Evolutionary conservation across 2,329 filamentous ascomycete genomes (phyloP).

Genomic region (Aspergillus eucalypticola): DNA sequence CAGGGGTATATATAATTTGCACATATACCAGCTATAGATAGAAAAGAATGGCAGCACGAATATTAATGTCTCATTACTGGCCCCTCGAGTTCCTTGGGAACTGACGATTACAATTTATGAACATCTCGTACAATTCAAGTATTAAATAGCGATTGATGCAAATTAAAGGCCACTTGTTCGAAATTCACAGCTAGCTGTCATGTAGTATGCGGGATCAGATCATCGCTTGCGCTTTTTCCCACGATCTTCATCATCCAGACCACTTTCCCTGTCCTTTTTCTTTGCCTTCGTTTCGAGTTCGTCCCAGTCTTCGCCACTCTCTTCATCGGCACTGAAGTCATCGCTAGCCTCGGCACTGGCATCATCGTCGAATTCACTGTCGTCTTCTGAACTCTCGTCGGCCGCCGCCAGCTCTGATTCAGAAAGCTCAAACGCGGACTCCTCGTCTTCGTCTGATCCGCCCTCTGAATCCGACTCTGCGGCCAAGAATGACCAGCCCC

Average conservation of each 20-base stretch:
- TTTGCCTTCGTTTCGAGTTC: constrained; percentile 85
- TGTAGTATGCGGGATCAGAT: constrained; percentile 6
- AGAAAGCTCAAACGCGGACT: constrained; percentile 87
- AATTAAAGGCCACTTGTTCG: background rate
- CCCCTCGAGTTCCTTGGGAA: too few species aligned
- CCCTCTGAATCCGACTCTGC: constrained; percentile 86
- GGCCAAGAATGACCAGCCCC: constrained; percentile 90
- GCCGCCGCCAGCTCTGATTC: constrained; percentile 73
- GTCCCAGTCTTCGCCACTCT: constrained; percentile 89
- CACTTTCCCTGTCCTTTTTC: constrained; percentile 60
- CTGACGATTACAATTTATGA: too few species aligned
- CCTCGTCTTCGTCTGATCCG: constrained; percentile 74
- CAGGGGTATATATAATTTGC: constrained; percentile 5
- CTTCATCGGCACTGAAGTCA: constrained; percentile 62
- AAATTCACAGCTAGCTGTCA: background rate
- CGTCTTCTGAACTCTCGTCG: constrained; percentile 82
- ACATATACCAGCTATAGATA: constrained; percentile 1
- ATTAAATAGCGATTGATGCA: background rate
- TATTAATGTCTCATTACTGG: too few species aligned
- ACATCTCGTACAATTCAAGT: background rate
- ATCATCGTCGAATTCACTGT: constrained; percentile 91
- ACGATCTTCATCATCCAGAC: constrained; percentile 56
- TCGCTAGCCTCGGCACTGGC: constrained; percentile 75
- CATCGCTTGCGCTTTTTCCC: constrained; percentile 75
- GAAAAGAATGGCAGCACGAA: too few species aligned